These are phyloP conservation scores for Aspergillus thermomutatus DNA, from an alignment of 2,329 filamentous ascomycete species.

Conservation along the genomic window DNA sequence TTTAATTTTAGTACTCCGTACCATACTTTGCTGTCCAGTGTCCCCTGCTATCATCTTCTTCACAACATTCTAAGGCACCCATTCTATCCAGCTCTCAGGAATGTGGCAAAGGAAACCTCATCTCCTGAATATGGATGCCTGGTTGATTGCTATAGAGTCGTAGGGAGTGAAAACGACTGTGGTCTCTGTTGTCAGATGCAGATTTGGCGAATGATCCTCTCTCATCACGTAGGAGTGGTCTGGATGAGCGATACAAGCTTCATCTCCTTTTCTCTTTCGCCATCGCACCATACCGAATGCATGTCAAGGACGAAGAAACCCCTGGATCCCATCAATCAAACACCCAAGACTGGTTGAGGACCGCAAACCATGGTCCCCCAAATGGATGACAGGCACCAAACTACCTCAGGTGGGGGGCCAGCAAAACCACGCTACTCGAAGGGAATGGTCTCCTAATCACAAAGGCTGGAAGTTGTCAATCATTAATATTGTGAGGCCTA, in stretches of 20 bases:
- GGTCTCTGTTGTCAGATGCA: too few relatives aligned
- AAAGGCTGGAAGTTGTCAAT: conserved; percentile 2
- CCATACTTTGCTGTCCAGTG: neutral
- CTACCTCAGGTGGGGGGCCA: conserved; percentile 3
- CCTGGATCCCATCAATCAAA: conserved; percentile 9
- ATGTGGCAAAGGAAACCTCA: neutral
- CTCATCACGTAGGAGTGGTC: too few relatives aligned
- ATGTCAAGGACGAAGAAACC: conserved; percentile 2
- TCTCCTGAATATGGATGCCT: neutral
- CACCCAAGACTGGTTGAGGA: conserved; percentile 8
- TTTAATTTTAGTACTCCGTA: neutral
- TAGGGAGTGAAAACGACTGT: neutral
- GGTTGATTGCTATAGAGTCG: neutral
- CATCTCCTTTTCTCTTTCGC: neutral
- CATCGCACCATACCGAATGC: conserved; percentile 1
- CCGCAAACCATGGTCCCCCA: conserved; percentile 14
- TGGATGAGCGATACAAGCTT: neutral
- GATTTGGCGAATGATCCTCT: too few relatives aligned
- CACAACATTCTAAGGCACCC: neutral
- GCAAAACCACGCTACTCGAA: neutral
- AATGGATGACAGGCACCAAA: conserved; percentile 14
- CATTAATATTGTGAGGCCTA: neutral
- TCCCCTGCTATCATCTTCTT: neutral
- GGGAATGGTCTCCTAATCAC: neutral
- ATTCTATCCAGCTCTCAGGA: neutral